phyloP scores from a whole-genome alignment of 1,284 basidiomycete genomes.

The Sparassis latifolia region DNA sequence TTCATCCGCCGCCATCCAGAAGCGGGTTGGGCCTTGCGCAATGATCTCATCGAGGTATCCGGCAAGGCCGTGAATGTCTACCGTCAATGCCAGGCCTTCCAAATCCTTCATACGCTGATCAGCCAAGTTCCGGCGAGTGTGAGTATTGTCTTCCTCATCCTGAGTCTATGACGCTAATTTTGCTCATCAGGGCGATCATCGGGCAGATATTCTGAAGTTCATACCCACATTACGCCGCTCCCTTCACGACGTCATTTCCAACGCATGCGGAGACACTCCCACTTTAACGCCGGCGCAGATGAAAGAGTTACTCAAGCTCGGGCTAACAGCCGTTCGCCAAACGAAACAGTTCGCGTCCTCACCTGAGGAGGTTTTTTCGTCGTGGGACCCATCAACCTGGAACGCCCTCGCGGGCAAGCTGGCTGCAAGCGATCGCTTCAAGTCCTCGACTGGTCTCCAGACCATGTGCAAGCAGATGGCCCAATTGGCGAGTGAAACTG shows the following conservation, averaged over 20 bases:
- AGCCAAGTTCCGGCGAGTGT: constrained; percentile 52
- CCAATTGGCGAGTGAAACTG: constrained; percentile 14
- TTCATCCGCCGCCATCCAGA: constrained; percentile 67
- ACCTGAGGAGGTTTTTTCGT: constrained; percentile 19
- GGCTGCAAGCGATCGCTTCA: constrained; percentile 36
- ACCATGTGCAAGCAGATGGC: constrained; percentile 44
- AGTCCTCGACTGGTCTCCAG: constrained; percentile 37
- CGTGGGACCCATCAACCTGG: constrained; percentile 43
- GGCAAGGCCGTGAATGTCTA: constrained; percentile 67
- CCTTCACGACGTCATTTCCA: constrained; percentile 45
- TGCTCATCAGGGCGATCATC: constrained; percentile 12
- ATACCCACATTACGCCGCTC: constrained; percentile 44
- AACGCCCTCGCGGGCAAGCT: constrained; percentile 30
- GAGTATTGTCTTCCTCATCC: constrained; percentile 17
- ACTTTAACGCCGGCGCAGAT: constrained; percentile 60
- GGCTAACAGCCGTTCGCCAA: constrained; percentile 59
- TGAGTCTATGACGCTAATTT: background rate
- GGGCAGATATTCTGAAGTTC: constrained; percentile 32
- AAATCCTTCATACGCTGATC: constrained; percentile 65
- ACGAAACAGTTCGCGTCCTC: constrained; percentile 39
- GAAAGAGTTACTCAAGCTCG: constrained; percentile 79
- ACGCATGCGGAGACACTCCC: constrained; percentile 43
- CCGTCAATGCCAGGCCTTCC: constrained; percentile 69
- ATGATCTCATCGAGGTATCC: constrained; percentile 49
- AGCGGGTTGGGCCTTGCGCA: constrained; percentile 63